Conservation (phyloP, 495 filamentous ascomycete species). For the Talaromyces adpressus region DNA sequence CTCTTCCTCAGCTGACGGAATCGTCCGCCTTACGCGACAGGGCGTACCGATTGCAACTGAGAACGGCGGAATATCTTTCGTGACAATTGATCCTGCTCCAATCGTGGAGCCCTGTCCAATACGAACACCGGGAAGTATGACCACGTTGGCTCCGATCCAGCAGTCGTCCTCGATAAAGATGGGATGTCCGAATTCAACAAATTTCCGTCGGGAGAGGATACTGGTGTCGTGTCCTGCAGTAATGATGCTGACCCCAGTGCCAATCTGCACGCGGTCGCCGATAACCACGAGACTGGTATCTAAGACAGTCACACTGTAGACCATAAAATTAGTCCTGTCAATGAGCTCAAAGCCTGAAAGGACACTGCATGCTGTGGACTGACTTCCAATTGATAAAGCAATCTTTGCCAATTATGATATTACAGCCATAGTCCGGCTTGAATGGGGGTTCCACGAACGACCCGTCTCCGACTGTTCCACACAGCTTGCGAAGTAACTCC, state of each 20-base stretch:
- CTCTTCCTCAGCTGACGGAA: constrained; percentile 16
- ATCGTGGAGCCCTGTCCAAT: constrained; percentile 40
- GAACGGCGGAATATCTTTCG: constrained; percentile 36
- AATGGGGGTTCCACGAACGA: constrained; percentile 47
- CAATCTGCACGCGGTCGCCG: constrained; percentile 68
- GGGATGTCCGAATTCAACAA: constrained; percentile 65
- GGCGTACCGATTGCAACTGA: constrained; percentile 34
- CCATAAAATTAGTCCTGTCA: constrained; percentile 12
- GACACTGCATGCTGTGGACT: constrained; percentile 4
- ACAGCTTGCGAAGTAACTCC: constrained; percentile 30
- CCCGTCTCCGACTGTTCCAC: constrained; percentile 36
- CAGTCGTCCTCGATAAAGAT: constrained; percentile 76
- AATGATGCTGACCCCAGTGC: constrained; percentile 64
- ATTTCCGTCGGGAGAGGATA: constrained; percentile 60
- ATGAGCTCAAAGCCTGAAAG: constrained; percentile 1
- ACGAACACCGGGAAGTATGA: constrained; percentile 64
- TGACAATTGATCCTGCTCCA: constrained; percentile 41
- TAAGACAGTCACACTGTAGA: constrained; percentile 49
- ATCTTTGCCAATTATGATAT: constrained; percentile 40
- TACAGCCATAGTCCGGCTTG: constrained; percentile 49
- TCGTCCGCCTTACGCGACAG: constrained; percentile 18
- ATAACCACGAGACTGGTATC: constrained; percentile 71
- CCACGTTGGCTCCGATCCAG: constrained; percentile 73
- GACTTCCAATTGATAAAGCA: constrained; percentile 51
- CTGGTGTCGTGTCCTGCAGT: constrained; percentile 63